Conservation (phyloP, 345 rosid species). For the Bretschneidera sinensis region DNA sequence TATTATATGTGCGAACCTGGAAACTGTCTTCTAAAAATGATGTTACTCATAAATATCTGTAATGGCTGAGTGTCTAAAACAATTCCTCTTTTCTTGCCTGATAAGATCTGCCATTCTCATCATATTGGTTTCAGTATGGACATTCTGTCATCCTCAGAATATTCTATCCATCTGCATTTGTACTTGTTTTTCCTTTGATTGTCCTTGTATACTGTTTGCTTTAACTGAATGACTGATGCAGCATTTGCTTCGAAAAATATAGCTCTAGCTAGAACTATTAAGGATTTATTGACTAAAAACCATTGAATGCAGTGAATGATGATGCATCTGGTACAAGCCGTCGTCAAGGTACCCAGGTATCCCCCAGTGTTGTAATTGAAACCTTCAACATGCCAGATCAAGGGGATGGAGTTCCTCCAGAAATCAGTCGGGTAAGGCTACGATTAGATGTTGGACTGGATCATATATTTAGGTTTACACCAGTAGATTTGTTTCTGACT, state of each 20-base stretch:
- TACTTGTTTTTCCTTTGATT: no score
- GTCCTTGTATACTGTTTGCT: background rate
- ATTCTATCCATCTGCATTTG: no score
- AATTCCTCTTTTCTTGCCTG: background rate
- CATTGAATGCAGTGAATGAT: constrained; percentile 28
- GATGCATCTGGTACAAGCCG: constrained; percentile 37
- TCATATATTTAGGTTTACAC: background rate
- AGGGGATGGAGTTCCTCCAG: constrained; percentile 70
- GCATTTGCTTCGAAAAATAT: background rate
- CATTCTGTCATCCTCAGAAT: no score
- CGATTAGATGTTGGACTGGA: constrained; percentile 15
- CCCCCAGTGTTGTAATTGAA: constrained; percentile 61
- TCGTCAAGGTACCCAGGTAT: constrained; percentile 25
- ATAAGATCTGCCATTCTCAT: background rate
- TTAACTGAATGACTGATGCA: background rate
- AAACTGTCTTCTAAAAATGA: no score
- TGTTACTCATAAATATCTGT: no score
- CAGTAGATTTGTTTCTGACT: constrained; percentile 1
- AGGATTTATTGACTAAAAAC: background rate
- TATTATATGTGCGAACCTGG: no score
- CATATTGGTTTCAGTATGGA: background rate
- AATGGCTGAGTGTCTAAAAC: no score
- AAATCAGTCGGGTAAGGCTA: constrained; percentile 56
- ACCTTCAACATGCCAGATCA: constrained; percentile 61
- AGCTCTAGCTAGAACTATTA: background rate